Base-by-base conservation (phyloP, 148 eudicot species). In the Diospyros kaki region DNA sequence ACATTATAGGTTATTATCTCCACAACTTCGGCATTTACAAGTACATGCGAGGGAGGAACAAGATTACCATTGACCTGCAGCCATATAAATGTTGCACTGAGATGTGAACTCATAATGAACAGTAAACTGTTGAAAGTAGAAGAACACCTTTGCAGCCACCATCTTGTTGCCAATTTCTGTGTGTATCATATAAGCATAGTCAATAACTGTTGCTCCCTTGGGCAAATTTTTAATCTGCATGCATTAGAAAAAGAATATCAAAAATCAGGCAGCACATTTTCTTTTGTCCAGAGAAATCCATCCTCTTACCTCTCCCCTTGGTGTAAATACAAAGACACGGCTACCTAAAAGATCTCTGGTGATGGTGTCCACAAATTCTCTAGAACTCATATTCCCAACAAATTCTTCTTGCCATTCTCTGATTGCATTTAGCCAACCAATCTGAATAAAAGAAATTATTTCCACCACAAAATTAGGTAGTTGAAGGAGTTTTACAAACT, bases 331-430 rank as follows among this genome's bases (percentile, higher is more conserved):
- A 80, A 95, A 95, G 74, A 95, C 91, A 67, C 98, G 93, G 82
- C 97, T 95, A 70, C 98, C 98, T 76, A 95, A 74, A 61, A 92
- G 91, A 89, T 95, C 98, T 74, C 92, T 83, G 75, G 98, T 95
- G 73, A 95, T 76, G 65, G 92, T 90, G 73, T 95, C 98, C 64
- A 95, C 98, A 79, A 95, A 95, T 82, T 95, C 98, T 85, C 98
- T 90, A 12, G 98, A 95, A 78, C 91, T 95, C 98, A 95, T 95
- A 84, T 89, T 95, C 61, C 98, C 98, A 73, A 95, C 98, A 81
- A 95, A 95, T 83, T 95, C 98, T 60, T 95, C 98, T 76, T 95
- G 98, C 98, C 98, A 95, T 80, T 95, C 97, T 80, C 94, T 89
- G 71, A 95, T 95, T 76, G 98, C 98, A 80, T 95, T 90, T 58